These are phyloP conservation scores for Fusarium veterinarium DNA, from an alignment of 2,329 filamentous ascomycete species.

Conservation along the genomic window DNA sequence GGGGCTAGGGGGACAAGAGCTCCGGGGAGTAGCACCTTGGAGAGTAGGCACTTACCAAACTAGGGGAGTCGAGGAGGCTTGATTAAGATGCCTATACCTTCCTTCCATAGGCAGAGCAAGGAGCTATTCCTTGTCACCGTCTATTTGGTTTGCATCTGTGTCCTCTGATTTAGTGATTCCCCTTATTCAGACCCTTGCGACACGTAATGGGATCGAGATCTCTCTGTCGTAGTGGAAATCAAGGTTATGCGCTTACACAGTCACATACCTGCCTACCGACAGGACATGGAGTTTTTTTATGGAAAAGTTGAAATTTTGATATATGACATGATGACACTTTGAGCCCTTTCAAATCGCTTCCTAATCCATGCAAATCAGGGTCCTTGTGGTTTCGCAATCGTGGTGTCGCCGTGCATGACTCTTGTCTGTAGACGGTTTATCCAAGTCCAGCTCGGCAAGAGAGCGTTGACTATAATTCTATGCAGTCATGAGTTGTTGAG, in stretches of 20 bases:
- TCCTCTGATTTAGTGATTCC: not conserved
- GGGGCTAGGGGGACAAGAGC: conserved; percentile 18
- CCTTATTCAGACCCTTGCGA: conserved; percentile 20
- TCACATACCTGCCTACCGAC: not conserved
- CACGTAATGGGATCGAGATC: conserved; percentile 33
- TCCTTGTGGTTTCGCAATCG: not conserved
- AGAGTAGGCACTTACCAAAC: not conserved
- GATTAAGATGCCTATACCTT: not conserved
- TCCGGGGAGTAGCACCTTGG: conserved; percentile 8
- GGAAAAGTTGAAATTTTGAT: conserved; percentile 26
- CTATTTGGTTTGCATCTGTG: not conserved
- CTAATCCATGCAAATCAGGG: conserved; percentile 21
- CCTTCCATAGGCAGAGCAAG: not conserved
- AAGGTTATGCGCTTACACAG: conserved; percentile 22
- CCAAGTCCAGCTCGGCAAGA: not conserved
- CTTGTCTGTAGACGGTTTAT: not conserved
- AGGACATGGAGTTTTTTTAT: conserved; percentile 25
- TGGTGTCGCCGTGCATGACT: not conserved
- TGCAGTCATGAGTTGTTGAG: not conserved
- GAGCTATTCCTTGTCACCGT: conserved; percentile 19
- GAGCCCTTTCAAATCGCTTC: conserved; percentile 1
- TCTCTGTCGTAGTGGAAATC: conserved; percentile 17
- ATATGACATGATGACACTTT: conserved; percentile 1
- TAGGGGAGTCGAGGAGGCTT: conserved; percentile 5
- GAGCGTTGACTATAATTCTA: not conserved